Base-by-base conservation (phyloP, 208 protist species). In the Wallacemonas collosoma region DNA sequence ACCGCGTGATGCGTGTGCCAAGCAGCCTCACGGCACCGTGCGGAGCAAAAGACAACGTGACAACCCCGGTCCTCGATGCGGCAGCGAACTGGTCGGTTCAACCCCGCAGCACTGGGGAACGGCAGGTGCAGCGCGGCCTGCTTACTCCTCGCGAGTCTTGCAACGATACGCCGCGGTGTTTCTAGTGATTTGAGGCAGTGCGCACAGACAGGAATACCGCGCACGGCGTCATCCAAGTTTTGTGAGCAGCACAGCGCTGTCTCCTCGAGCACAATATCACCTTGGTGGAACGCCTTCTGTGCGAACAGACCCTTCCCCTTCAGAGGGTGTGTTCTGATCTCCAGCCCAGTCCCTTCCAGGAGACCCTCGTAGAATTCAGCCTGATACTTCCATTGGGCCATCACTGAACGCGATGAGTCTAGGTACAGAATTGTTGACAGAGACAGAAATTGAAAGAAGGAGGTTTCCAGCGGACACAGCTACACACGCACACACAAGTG, bases 221-320 rank as follows among this genome's bases (percentile, higher is more conserved):
- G 55, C 8, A 78, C 63, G 26, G 65, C 68, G 68, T 93, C 85
- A 72, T 87, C 91, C 76, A 93, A 76, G 63, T 89, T 91, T 56
- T 95, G 90, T 40, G 86, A 83, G 74, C 86, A 92, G 63, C 81
- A 86, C 11, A 90, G 72, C n/a, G 86, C 87, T 17, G 68, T 86
- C 75, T 95, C 90, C 71, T 85, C 72, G 50, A 87, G 80, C 11
- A 93, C 83, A 57, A 84, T 71, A 26, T 80, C 83, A 43, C 75
- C 77, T 35, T 76, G 67, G 9, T 17, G 55, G 51, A 93, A 80
- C 63, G 56, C 61, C 4, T 53, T 60, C 3, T 48, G 62, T 3
- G 85, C 63, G 43, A 89, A 86, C 41, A 93, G 74, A 2, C 86
- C 86, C 68, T 93, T 93, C 38, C 90, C 88, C 50, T 93, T 93